These are phyloP conservation scores for Ascochyta pisi DNA, from an alignment of 2,329 filamentous ascomycete genomes.

Conservation along the genomic window DNA sequence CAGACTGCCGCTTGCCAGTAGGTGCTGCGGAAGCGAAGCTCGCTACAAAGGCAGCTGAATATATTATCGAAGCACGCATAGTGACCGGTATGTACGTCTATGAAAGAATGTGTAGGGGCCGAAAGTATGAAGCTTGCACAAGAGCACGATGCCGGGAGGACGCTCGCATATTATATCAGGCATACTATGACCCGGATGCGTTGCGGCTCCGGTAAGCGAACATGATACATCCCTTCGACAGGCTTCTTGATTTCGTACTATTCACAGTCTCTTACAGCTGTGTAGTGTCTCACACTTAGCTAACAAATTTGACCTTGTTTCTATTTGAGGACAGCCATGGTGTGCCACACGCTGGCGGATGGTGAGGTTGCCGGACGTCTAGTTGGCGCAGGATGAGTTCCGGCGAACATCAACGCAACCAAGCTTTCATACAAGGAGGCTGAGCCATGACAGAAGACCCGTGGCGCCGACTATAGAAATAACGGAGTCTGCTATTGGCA, in stretches of 20 bases:
- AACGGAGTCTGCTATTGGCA: not conserved
- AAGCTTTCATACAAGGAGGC: constrained; percentile 15
- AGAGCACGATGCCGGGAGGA: not conserved
- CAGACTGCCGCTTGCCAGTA: constrained; percentile 26
- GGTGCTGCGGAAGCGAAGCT: constrained; percentile 34
- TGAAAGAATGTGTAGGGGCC: not conserved
- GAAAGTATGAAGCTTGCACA: not conserved
- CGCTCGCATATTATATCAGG: constrained; percentile 7
- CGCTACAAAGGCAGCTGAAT: constrained; percentile 24
- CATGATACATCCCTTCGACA: constrained; percentile 9
- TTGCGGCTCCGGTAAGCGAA: constrained; percentile 1
- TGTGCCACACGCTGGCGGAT: constrained; percentile 24
- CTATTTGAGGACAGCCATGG: constrained; percentile 12
- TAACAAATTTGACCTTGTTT: constrained; percentile 20
- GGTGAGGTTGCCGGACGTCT: constrained; percentile 19
- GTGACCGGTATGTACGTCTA: not conserved
- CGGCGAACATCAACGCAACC: constrained; percentile 10
- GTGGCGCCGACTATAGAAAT: not conserved
- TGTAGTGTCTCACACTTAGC: constrained; percentile 17
- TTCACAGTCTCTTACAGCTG: constrained; percentile 11
- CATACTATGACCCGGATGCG: constrained; percentile 5
- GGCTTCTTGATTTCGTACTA: not conserved
- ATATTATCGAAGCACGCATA: constrained; percentile 34
- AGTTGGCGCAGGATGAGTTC: constrained; percentile 10
- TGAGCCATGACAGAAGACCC: constrained; percentile 8